These are phyloP conservation scores for Rhinocladiella mackenziei DNA, from an alignment of 2,329 filamentous ascomycete genomes.

Conservation along the genomic window DNA sequence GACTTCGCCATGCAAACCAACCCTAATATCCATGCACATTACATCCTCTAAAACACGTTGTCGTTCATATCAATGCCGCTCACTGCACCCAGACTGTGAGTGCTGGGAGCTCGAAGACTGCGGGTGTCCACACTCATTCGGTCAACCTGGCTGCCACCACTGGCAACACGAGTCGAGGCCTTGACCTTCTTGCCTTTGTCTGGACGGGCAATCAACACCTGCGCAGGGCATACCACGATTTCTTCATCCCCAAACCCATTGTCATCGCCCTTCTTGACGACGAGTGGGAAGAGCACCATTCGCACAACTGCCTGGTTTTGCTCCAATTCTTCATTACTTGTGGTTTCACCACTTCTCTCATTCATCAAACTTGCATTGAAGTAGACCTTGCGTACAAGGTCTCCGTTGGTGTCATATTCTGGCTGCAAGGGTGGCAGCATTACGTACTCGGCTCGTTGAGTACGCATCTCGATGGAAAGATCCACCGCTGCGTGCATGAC, in stretches of 20 bases:
- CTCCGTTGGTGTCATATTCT: slow-evolving; percentile 89
- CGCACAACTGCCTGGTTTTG: slow-evolving; percentile 72
- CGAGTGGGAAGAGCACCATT: slow-evolving; percentile 89
- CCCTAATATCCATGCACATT: neutral
- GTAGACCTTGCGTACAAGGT: slow-evolving; percentile 77
- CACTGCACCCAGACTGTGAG: slow-evolving; percentile 42
- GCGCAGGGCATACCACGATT: slow-evolving; percentile 90
- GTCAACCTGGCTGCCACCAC: slow-evolving; percentile 39
- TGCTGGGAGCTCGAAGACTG: slow-evolving; percentile 41
- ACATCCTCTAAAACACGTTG: slow-evolving; percentile 17
- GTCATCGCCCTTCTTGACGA: slow-evolving; percentile 94
- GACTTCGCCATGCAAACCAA: slow-evolving; percentile 8
- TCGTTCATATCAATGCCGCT: slow-evolving; percentile 37
- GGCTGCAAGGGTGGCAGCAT: slow-evolving; percentile 95
- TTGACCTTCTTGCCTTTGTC: slow-evolving; percentile 41
- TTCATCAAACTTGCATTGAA: slow-evolving; percentile 97
- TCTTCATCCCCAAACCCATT: slow-evolving; percentile 83
- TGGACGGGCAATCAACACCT: slow-evolving; percentile 71
- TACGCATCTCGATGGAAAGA: slow-evolving; percentile 94
- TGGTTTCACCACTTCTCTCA: slow-evolving; percentile 70
- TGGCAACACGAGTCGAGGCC: slow-evolving; percentile 37
- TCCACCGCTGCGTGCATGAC: slow-evolving; percentile 86
- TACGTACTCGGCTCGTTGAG: slow-evolving; percentile 93
- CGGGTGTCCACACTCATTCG: slow-evolving; percentile 41
- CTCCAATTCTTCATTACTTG: slow-evolving; percentile 76